phyloP scores from a whole-genome alignment of 306 rosid species.

The Prunus padus region DNA sequence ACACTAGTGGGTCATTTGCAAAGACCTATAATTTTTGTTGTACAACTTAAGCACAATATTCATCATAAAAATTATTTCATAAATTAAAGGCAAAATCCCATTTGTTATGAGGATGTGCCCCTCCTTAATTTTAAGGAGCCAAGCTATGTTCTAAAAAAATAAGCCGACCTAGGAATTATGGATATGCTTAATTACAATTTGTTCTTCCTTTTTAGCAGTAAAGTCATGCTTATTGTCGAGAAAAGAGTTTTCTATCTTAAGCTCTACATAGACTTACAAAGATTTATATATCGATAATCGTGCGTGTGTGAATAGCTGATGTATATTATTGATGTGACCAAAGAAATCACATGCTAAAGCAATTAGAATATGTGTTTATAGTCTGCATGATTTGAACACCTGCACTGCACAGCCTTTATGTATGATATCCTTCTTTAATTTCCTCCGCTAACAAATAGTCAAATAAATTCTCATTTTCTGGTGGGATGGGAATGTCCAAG shows the following conservation, averaged over 20 bases:
- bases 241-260: constrained; percentile 6
- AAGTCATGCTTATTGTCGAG: constrained; percentile 3
- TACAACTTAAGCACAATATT: not conserved
- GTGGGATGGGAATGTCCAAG: constrained; percentile 32
- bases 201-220: constrained; percentile 1
- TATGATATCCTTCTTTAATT: not conserved
- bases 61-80: too few species aligned
- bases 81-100: too few species aligned
- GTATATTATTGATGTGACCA: not conserved
- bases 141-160: too few species aligned
- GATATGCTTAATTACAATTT: not conserved
- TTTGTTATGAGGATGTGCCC: too few species aligned
- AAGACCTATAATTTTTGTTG: too few species aligned
- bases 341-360: constrained; percentile 9
- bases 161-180: not conserved
- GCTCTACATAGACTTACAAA: constrained; percentile 1
- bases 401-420: constrained; percentile 18
- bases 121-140: too few species aligned
- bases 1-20: too few species aligned
- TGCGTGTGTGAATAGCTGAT: not conserved
- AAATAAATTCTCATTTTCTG: constrained; percentile 3
- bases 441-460: constrained; percentile 7
- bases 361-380: constrained; percentile 6
- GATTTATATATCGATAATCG: not conserved
- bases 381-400: constrained; percentile 21